Conservation (phyloP, 805 yeast species). For the Candida sakaeoensis region DNA sequence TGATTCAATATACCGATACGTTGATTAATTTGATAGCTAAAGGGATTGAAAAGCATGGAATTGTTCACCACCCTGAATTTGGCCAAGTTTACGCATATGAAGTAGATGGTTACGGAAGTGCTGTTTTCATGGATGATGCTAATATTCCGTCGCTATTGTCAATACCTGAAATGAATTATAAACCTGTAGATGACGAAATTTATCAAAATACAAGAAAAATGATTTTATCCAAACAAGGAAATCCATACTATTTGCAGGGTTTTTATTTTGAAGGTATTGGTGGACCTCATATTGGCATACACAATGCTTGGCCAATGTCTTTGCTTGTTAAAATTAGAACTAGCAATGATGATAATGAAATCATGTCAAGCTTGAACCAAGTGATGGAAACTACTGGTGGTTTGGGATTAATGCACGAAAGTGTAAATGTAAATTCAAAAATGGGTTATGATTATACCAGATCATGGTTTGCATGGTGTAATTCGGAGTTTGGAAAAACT, state of each 20-base stretch:
- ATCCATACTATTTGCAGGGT: slow-evolving; percentile 75
- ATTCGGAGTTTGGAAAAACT: slow-evolving; percentile 85
- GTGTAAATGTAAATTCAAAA: slow-evolving; percentile 59
- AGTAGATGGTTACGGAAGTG: slow-evolving; percentile 81
- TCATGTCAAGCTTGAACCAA: slow-evolving; percentile 43
- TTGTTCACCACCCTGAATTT: slow-evolving; percentile 60
- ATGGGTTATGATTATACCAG: slow-evolving; percentile 56
- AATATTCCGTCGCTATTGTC: slow-evolving; percentile 80
- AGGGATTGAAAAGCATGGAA: slow-evolving; percentile 63
- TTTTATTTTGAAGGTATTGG: slow-evolving; percentile 71
- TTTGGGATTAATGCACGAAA: slow-evolving; percentile 82
- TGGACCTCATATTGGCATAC: slow-evolving; percentile 84
- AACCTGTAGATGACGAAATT: slow-evolving; percentile 46
- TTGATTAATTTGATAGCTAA: slow-evolving; percentile 42
- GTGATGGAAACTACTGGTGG: slow-evolving; percentile 64
- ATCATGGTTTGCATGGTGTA: slow-evolving; percentile 95
- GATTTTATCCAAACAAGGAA: slow-evolving; percentile 65
- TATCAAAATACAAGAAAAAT: slow-evolving; percentile 78
- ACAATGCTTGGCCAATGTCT: slow-evolving; percentile 90
- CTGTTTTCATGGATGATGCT: slow-evolving; percentile 82
- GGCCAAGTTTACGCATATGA: slow-evolving; percentile 86
- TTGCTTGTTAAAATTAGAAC: slow-evolving; percentile 74
- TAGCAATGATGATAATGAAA: slow-evolving; percentile 67
- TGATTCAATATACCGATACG: slow-evolving; percentile 22
- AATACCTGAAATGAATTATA: slow-evolving; percentile 74